Percentiles rank a stretch among this genome's conserved stretches.
These are phyloP conservation scores for Balansia obtecta DNA, from an alignment of 2,329 filamentous ascomycete genomes.

Conservation along the genomic window DNA sequence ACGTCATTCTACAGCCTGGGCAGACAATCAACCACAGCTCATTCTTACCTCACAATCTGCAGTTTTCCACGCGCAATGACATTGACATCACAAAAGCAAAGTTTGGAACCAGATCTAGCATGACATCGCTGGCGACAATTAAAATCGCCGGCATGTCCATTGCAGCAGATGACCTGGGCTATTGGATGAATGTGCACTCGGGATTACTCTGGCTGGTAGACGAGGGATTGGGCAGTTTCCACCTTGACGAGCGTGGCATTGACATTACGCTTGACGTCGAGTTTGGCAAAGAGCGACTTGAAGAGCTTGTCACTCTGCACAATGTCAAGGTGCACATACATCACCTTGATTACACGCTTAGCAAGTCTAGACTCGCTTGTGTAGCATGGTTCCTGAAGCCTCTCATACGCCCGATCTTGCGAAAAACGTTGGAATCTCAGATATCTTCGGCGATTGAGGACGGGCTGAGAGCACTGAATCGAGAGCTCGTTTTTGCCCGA, in stretches of 20 bases:
- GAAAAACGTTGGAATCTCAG: conserved; percentile 67
- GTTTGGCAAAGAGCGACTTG: conserved; percentile 62
- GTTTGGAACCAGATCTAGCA: conserved; percentile 43
- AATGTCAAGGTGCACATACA: conserved; percentile 72
- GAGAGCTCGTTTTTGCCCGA: conserved; percentile 75
- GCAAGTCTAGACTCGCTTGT: conserved; percentile 63
- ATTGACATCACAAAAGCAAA: conserved; percentile 72
- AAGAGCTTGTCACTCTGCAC: conserved; percentile 69
- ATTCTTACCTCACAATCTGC: conserved; percentile 76
- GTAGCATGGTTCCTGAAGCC: conserved; percentile 78
- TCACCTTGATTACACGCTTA: conserved; percentile 69
- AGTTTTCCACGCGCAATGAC: conserved; percentile 74
- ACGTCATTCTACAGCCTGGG: conserved; percentile 81
- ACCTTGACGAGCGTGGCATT: conserved; percentile 74
- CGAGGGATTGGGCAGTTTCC: conserved; percentile 75
- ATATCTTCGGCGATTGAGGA: conserved; percentile 60
- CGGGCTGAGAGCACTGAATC: conserved; percentile 60
- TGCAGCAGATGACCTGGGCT: conserved; percentile 77
- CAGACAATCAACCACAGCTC: conserved; percentile 73
- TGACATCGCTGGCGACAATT: conserved; percentile 62
- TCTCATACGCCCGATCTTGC: conserved; percentile 66
- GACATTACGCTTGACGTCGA: conserved; percentile 80
- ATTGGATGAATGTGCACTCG: conserved; percentile 72
- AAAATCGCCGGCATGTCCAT: conserved; percentile 74
- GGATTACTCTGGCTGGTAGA: conserved; percentile 65